Percentiles rank a stretch among this genome's conserved stretches.
Conservation (phyloP, 106 monocot species). For the Allium cepa region DNA sequence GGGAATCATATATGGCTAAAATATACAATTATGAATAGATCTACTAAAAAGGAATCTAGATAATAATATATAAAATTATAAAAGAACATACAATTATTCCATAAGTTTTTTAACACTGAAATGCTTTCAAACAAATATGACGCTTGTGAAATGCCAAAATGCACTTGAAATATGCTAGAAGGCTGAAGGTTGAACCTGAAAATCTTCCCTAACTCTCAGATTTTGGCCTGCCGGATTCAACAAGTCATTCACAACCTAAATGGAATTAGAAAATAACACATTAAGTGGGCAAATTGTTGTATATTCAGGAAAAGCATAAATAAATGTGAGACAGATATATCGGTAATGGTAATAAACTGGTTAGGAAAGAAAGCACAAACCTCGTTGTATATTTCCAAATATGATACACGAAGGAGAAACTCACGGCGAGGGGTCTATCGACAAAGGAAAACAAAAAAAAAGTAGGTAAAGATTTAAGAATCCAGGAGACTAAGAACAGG, state of each 20-base stretch:
- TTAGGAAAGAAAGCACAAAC: conserved; percentile 19
- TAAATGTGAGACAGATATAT: no score
- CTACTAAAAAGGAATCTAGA: no score
- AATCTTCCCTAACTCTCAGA: conserved; percentile 89
- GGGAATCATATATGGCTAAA: no score
- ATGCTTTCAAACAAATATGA: conserved; percentile 4
- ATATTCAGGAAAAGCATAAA: no score
- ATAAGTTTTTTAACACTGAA: neutral
- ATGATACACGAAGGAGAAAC: conserved; percentile 93
- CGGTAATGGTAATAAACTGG: no score
- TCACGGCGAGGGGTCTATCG: conserved; percentile 87
- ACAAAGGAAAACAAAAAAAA: conserved; percentile 10
- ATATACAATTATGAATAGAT: no score
- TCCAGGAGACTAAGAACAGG: no score
- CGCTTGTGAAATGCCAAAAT: neutral
- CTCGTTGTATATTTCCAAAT: conserved; percentile 99
- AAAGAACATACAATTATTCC: no score
- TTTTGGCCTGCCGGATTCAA: conserved; percentile 95
- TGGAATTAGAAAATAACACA: neutral
- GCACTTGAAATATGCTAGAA: no score
- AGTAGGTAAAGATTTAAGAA: neutral
- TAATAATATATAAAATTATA: no score
- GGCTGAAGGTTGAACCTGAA: conserved; percentile 40
- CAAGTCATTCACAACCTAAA: conserved; percentile 93
- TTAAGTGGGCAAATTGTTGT: no score